Base-by-base conservation (phyloP, 192 early-diverging fungal genomes). In the Phlyctochytrium bullatum region DNA sequence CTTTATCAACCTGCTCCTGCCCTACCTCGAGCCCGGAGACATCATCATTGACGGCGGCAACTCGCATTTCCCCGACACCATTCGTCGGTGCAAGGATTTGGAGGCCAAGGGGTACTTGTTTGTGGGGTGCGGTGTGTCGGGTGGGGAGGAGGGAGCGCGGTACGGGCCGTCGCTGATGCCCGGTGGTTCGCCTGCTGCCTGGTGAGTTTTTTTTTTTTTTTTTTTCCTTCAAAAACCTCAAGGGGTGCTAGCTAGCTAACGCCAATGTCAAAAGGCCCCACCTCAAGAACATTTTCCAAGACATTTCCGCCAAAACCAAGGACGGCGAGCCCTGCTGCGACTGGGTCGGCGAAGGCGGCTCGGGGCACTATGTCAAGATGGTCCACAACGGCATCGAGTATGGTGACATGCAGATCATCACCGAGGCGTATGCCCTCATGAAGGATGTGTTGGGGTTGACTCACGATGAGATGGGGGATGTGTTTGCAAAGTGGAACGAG, bases 291-390 rank as follows among this genome's bases (percentile, higher is more conserved):
- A 97, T 98, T 70, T 98, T 98, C 89, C 96, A 98, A 82, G 86
- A 89, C 31, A 90, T 95, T 72, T 82, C 94, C 61, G 95, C 95
- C 76, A 92, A 91, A 83, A 92, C 93, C 47, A 80, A 86, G 33
- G 84, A 85, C 77, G 88, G 88, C 34, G 90, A 92, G 67, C 88
- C 96, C 30, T 98, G 96, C 88, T 98, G 96, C 76, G 96, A 98
- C 83, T 97, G 95, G 95, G 96, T 98, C 68, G 96, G 96, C 71
- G 94, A 95, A 72, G 89, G 89, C 56, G 96, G 96, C 28, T 90
- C 96, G 29, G 96, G 94, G 50, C 95, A 98, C 87, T 98, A 95
- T 81, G 94, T 98, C 84, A 98, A 98, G 88, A 97, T 98, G 96
- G 94, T 98, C 59, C 95, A 98, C 88, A 98, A 98, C 80, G 94